phyloP scores from a whole-genome alignment of 2,329 filamentous ascomycete genomes.

The Diplodia seriata region DNA sequence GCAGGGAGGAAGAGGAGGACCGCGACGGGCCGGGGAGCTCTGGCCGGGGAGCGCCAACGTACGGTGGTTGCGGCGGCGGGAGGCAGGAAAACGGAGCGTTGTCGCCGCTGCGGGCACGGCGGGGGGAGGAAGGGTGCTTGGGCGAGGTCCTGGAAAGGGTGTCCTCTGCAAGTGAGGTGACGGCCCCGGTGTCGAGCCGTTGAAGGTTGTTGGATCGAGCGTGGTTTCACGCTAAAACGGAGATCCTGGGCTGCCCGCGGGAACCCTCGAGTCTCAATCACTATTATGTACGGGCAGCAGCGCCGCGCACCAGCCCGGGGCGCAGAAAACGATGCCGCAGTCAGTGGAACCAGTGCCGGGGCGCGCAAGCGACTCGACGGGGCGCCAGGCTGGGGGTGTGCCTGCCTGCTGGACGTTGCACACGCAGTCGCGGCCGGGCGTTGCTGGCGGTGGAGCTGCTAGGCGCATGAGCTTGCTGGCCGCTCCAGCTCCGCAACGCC shows the following conservation, averaged over 20 bases:
- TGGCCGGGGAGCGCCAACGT: conserved; percentile 29
- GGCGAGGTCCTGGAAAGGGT: conserved; percentile 27
- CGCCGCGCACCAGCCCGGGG: not conserved
- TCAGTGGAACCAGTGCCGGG: conserved; percentile 1
- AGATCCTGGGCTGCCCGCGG: conserved; percentile 26
- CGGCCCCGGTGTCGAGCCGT: conserved; percentile 25
- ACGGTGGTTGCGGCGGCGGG: conserved; percentile 27
- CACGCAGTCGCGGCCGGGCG: conserved; percentile 15
- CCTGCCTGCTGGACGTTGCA: conserved; percentile 11
- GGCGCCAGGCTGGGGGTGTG: conserved; percentile 4
- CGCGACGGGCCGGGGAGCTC: conserved; percentile 32
- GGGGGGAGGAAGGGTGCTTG: conserved; percentile 14
- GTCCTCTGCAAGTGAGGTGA: conserved; percentile 28
- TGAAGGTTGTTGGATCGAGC: conserved; percentile 29
- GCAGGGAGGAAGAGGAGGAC: conserved; percentile 29
- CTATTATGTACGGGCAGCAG: conserved; percentile 3
- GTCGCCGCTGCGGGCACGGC: conserved; percentile 24
- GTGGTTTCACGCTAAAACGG: conserved; percentile 29
- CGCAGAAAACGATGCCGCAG: conserved; percentile 12
- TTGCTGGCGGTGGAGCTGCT: conserved; percentile 3
- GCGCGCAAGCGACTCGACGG: conserved; percentile 9
- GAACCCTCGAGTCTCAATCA: conserved; percentile 23
- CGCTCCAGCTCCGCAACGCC: not conserved
- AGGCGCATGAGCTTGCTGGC: conserved; percentile 1
- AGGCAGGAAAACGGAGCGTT: conserved; percentile 16